These are phyloP conservation scores for Gossypium thurberi DNA, from an alignment of 345 rosid species.

Conservation along the genomic window DNA sequence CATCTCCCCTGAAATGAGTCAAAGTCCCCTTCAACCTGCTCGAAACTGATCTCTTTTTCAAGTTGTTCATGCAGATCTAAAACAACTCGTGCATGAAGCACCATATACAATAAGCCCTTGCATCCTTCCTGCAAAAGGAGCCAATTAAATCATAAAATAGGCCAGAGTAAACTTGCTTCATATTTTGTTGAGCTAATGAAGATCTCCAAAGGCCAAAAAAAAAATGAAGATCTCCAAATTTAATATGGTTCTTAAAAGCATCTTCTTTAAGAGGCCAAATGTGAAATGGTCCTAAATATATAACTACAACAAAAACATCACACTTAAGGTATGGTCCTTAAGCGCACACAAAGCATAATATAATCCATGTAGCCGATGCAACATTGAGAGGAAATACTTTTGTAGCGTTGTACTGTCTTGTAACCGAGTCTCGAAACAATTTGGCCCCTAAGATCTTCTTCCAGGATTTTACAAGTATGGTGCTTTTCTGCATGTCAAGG, in stretches of 20 bases:
- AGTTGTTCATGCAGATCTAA: conserved; percentile 74
- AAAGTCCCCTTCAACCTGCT: conserved; percentile 95
- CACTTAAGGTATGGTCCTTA: background rate
- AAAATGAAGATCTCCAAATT: background rate
- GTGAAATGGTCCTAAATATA: background rate
- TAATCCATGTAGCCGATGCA: background rate
- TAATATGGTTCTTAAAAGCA: background rate
- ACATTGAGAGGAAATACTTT: background rate
- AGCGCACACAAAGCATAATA: background rate
- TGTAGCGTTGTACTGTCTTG: background rate
- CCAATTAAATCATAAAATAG: background rate
- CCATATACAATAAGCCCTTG: conserved; percentile 89
- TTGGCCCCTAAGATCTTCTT: background rate
- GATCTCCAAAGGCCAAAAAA: background rate
- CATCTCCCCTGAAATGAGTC: conserved; percentile 89
- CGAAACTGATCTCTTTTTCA: conserved; percentile 77
- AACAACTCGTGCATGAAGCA: conserved; percentile 93
- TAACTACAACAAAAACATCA: background rate
- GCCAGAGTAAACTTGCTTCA: background rate
- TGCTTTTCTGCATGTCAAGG: background rate
- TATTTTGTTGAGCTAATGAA: background rate
- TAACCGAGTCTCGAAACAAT: background rate
- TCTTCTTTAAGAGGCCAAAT: background rate
- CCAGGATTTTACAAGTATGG: background rate
- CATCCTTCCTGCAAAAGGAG: conserved; percentile 73